Evolutionary conservation across 83 land plant species (phyloP), one percentile per base, ranked within the genome.

Genomic region (Picea abies): DNA sequence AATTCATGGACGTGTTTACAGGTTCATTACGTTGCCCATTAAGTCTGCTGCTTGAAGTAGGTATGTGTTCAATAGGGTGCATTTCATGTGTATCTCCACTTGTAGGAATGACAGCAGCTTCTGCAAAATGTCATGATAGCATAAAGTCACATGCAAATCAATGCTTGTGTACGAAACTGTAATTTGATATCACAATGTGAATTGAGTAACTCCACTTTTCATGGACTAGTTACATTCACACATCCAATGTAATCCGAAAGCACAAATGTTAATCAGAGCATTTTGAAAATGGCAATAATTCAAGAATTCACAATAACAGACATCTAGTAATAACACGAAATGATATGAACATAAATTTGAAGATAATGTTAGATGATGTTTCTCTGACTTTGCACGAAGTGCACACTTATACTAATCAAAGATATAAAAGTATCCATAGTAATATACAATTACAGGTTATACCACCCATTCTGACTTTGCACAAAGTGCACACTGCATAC

Each of bases 81-180:
- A 44, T 41, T 72, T 41, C 52, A 72, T 41, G 9, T 2, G 76
- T 41, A 32, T 72, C 76, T 17, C 76, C 76, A 41, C 76, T 22
- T 41, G 76, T 72, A 20, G 39, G 52, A 39, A 72, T 41, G 52
- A 72, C 56, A 39, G 76, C 41, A 72, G 44, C 76, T 72, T 72
- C 52, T 37, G 52, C 76, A 72, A 41, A 41, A 72, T 41, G 52
- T 20, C 22, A 72, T 20, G 4, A 20, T 41, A 41, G 39, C n/a
- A 20, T 72, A 19, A 41, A 49, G n/a, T 72, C 52, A 49, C 22
- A 41, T 8, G 20, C 23, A 41, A 22, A 41, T 72, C 76, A 72
- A 72, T 72, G 23, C 76, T 41, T 72, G 76, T 72, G 44, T 7
- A 72, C 35, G 12, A 72, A 8, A 72, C 49, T 9, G 47, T n/a